Evolutionary conservation across 179 eudicot genomes (phyloP).

Genomic region (Camellia oleifera): DNA sequence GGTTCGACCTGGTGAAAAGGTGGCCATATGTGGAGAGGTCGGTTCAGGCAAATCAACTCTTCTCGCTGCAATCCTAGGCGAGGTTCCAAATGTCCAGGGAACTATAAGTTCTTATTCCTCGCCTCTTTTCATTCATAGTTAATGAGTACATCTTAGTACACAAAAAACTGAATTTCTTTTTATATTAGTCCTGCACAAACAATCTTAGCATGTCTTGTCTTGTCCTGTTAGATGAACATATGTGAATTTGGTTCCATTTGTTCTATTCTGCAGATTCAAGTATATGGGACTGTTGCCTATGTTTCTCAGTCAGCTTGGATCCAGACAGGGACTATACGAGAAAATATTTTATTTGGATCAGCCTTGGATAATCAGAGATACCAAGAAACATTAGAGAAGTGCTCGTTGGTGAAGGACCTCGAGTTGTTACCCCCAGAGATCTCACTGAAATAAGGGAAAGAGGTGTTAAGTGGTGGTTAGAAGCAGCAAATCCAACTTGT

Average conservation of each 20-base stretch:
- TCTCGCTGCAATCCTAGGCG: constrained; percentile 52
- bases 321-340: constrained; percentile 73
- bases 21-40: constrained; percentile 61
- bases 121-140: not conserved
- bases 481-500: constrained; percentile 83
- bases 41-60: constrained; percentile 61
- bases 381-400: constrained; percentile 57
- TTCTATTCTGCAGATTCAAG: constrained; percentile 41
- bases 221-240: not conserved
- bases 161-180: no score
- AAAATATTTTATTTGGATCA: constrained; percentile 67
- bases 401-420: constrained; percentile 61
- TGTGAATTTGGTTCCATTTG: constrained; percentile 9
- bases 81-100: constrained; percentile 39
- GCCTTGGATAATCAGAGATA: constrained; percentile 53
- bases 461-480: constrained; percentile 88
- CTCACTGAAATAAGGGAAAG: constrained; percentile 82
- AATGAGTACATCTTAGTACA: not conserved
- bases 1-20: constrained; percentile 45
- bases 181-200: not conserved
- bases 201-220: not conserved
- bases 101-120: constrained; percentile 24
- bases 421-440: constrained; percentile 65
- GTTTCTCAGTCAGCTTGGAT: constrained; percentile 90
- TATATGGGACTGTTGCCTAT: constrained; percentile 65